Evolutionary conservation across 169 alveolate genomes (phyloP).

Genomic region (Plasmodium gaboni): DNA sequence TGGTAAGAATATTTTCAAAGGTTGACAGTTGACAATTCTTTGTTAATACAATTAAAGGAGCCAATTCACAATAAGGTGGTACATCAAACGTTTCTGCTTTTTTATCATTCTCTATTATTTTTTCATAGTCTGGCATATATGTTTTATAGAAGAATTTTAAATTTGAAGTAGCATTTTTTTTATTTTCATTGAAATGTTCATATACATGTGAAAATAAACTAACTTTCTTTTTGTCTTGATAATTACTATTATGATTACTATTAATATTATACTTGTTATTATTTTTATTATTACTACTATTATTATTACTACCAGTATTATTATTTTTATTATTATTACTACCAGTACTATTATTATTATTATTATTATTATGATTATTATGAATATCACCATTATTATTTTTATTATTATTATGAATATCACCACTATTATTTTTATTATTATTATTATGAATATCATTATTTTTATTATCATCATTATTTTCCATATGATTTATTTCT

Average conservation of each 20-base stretch:
- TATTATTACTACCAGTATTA: background rate
- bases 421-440: no score
- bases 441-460: no score
- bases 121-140: conserved; percentile 74
- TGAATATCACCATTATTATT: no score
- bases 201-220: conserved; percentile 58
- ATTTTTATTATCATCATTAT: no score
- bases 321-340: background rate
- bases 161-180: conserved; percentile 43
- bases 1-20: conserved; percentile 77
- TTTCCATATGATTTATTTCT: no score
- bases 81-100: conserved; percentile 70
- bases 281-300: background rate
- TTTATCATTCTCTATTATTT: conserved; percentile 70
- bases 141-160: conserved; percentile 70
- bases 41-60: conserved; percentile 79
- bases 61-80: conserved; percentile 88
- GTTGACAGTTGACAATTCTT: conserved; percentile 78
- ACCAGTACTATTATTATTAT: background rate
- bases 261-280: background rate
- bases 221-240: conserved; percentile 6
- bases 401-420: no score
- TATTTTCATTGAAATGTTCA: conserved; percentile 60
- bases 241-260: background rate
- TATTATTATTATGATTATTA: background rate